phyloP scores from a whole-genome alignment of 257 asterid genomes.

The Lavandula angustifolia region DNA sequence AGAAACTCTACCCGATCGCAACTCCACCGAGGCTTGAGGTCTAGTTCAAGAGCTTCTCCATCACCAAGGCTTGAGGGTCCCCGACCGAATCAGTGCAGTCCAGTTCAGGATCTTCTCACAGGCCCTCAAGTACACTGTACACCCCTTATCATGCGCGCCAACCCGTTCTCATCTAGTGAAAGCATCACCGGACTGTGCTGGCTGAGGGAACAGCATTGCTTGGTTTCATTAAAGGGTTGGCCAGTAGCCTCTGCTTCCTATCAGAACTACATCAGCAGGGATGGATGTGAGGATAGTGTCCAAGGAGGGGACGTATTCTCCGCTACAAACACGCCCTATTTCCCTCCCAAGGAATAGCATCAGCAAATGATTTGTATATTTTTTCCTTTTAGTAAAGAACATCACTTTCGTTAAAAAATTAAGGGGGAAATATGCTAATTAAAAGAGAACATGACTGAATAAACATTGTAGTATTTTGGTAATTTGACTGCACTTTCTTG shows the following conservation, averaged over 20 bases:
- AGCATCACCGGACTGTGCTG: constrained; percentile 62
- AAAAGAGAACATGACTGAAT: no score
- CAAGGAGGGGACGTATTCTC: constrained; percentile 45
- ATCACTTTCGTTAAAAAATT: no score
- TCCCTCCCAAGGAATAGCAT: constrained; percentile 52
- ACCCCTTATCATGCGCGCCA: constrained; percentile 42
- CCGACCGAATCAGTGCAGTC: constrained; percentile 45
- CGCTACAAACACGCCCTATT: constrained; percentile 40
- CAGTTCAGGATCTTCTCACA: constrained; percentile 35
- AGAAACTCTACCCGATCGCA: no score
- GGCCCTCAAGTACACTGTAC: constrained; percentile 28
- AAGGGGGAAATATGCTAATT: no score
- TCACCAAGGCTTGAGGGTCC: constrained; percentile 63
- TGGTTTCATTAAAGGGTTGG: constrained; percentile 49
- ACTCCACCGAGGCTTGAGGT: no score
- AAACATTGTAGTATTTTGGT: no score
- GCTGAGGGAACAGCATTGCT: constrained; percentile 51
- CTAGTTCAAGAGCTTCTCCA: no score
- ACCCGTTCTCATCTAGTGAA: constrained; percentile 71
- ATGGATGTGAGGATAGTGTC: constrained; percentile 46
- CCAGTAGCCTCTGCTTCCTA: constrained; percentile 61
- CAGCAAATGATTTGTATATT: constrained; percentile 41
- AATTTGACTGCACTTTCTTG: background rate
- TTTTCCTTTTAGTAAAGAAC: no score
- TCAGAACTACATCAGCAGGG: constrained; percentile 38